Evolutionary conservation across 1,284 basidiomycete species (phyloP), one percentile per base, ranked within the genome.

Genomic region (Porodaedalea pini): DNA sequence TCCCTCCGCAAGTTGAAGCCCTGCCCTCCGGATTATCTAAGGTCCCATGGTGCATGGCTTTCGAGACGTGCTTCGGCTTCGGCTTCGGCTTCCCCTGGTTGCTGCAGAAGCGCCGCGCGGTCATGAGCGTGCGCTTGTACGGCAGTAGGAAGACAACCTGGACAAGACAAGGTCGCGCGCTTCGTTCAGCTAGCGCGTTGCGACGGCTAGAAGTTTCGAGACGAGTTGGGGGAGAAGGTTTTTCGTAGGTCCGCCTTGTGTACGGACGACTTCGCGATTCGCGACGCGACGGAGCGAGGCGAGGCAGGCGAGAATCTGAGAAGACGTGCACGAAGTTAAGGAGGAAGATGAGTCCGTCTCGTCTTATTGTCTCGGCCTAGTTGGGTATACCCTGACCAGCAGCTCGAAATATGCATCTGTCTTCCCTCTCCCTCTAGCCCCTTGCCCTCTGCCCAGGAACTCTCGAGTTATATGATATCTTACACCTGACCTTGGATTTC

Each of bases 331-430:
- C 11, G 25, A 23, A 21, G 5, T 23, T 44, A 11, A 10, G 41
- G 21, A 44, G 21, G 41, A 44, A 17, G 31, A 34, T 19, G 6
- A 10, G 25, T n/a, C n/a, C 45, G 4, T 31, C 31, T 48, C 27
- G 29, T 36, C 51, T 52, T 52, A 52, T 52, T 52, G 51, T 52
- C 51, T 52, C 17, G 23, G 51, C 51, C 25, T 17, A 41, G 23
- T 27, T 51, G 32, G 51, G 51, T n/a, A 52, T 40, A 21, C 25
- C 19, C n/a, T 8, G 37, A 40, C 51, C 36, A 17, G 27, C 36
- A 39, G 13, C 29, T 45, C 13, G 4, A 25, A 36, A 44, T n/a
- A 6, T 29, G 45, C 29, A 15, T 15, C 13, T 47, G 15, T 47
- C 45, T 47, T 47, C 45, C 15, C 25, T 15, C 44, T 6, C 15